Evolutionary conservation across 1,284 basidiomycete species (phyloP), one percentile per base, ranked within the genome.

Genomic region (Rhodotorula mucilaginosa): DNA sequence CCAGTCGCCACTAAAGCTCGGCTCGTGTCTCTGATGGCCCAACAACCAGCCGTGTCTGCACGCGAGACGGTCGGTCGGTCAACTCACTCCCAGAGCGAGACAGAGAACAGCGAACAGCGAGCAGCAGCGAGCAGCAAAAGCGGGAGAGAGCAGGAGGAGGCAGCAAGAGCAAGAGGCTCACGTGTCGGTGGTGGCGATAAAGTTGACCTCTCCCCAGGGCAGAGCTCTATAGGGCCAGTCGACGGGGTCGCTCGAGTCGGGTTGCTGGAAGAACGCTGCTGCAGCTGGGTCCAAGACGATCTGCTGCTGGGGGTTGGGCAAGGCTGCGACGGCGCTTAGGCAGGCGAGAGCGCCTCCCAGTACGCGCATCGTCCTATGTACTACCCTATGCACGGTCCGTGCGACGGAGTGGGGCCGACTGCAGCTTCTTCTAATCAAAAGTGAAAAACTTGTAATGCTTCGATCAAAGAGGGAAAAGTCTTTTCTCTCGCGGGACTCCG

Each of bases 41-140:
- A 77, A 58, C 1, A 80, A 67, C 79, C 79, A 79, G 63, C 78
- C 77, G 62, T 78, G 79, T 2, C 73, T 79, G 61, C 21, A 15
- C 18, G 10, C 26, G 3, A 19, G 31, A 18, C 34, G 34, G 49
- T 21, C 19, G 23, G 47, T n/a, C 34, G 34, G 18, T 23, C 49
- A 23, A 51, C 23, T 18, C 18, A 34, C 26, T 26, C 26, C 26
- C 26, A 26, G 26, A 34, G 34, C 34, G 34, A 5, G 34, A 34
- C 6, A 34, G 34, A 34, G 34, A 34, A 34, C 34, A 8, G 34
- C 34, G 34, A 5, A 34, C 34, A 34, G 34, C 34, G 34, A 34
- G 34, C 34, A 34, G 34, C 34, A 34, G 49, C 49, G 21, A 51
- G 49, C 49, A 51, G 18, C 5, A 51, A 19, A 2, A 54, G 52